These are phyloP conservation scores for Solanum aculeatissimum DNA, from an alignment of 305 asterid species.

Conservation along the genomic window DNA sequence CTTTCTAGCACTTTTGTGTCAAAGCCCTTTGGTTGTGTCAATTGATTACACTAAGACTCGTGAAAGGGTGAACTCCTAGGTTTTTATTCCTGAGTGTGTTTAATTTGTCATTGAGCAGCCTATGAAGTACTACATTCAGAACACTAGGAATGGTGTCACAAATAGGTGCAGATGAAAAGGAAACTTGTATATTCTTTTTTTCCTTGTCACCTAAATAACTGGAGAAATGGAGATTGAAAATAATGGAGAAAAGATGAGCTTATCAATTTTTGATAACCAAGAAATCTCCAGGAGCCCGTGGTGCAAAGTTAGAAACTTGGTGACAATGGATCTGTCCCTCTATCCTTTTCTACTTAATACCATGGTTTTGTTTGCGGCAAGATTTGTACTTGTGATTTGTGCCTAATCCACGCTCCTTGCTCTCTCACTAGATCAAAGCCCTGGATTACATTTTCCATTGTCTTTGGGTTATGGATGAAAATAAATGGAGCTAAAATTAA, in stretches of 20 bases:
- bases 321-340: not conserved
- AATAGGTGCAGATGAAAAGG: not conserved
- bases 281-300: not conserved
- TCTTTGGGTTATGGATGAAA: not conserved
- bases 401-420: not conserved
- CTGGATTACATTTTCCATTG: not conserved
- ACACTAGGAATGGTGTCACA: not conserved
- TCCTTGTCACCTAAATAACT: not conserved
- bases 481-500: not conserved
- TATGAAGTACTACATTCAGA: not conserved
- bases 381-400: not conserved
- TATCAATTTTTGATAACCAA: not conserved
- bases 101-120: not conserved
- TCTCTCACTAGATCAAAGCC: not conserved
- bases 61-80: not conserved
- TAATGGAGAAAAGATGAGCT: not conserved
- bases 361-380: not conserved
- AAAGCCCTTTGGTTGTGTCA: not conserved
- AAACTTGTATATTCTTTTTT: not conserved
- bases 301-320: not conserved
- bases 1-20: not conserved
- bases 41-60: not conserved
- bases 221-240: not conserved
- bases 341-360: not conserved
- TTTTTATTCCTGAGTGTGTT: not conserved